Evolutionary conservation across 202 grass and related monocot genomes (phyloP), one percentile per base, ranked within the genome.

Genomic region (Miscanthus sacchariflorus): DNA sequence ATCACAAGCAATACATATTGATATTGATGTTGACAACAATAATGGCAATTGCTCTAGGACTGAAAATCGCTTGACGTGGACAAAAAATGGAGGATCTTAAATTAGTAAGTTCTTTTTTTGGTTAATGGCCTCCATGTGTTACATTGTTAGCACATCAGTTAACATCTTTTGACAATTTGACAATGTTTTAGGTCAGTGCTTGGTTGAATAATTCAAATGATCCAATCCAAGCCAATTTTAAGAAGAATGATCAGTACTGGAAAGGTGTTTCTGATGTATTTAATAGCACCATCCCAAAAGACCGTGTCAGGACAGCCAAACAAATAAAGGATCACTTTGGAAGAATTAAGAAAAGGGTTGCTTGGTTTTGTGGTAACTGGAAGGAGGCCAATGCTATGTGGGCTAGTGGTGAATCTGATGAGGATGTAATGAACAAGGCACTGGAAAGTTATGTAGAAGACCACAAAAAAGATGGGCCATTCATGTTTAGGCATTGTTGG

Each of bases 371-470:
- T 49, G 61, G 2, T 7, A 19, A 1, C 1, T 66, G 38, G 77
- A 80, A 79, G n/a, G 77, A 80, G 77, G 77, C 77, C 2, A 28
- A 80, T 28, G 12, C 77, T 63, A 14, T 63, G 23, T 78, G 76
- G 76, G 54, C 11, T 42, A 78, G 76, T 78, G 52, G 76, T 40
- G 52, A 15, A 79, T 56, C 17, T 15, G 42, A 43, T 15, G 46
- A 14, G 0, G 46, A 49, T 15, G 46, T 49, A 48, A 48, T 78
- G 54, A 33, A 63, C 0, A 78, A 5, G 19, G 76, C 76, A 78
- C 9, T 40, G 0, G 19, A 6, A 61, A 2, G 12, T 42, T 79
- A 79, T 8, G 76, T 42, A 42, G 54, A 43, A 4, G 76, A 64
- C 0, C 76, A 64, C 12, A 79, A 40, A 9, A 64, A 63, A 42